Base-by-base conservation (phyloP, 1,284 basidiomycete species). In the Ustilago hordei region DNA sequence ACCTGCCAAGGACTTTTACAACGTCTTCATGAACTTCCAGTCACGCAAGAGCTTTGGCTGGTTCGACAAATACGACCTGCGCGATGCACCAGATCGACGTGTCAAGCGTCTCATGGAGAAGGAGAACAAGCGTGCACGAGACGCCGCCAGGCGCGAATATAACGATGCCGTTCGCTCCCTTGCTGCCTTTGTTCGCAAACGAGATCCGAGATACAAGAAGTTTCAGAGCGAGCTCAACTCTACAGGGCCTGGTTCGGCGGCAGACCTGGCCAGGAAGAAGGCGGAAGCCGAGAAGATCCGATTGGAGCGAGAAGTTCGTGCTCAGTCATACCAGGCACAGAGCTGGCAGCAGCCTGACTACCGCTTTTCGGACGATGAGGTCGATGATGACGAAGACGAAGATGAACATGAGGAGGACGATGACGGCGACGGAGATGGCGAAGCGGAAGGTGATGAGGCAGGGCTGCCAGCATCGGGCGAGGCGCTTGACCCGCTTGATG, bases 61-160 rank as follows among this genome's bases (percentile, higher is more conserved):
- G 95, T 89, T 89, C 63, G 94, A 95, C 73, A 89, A 91, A 80
- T 97, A 94, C 91, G 92, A 95, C 83, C 74, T 91, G 2, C 88
- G 90, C 17, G 92, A 95, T 68, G 95, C 95, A 2, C 93, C 94
- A 11, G 95, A 97, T 86, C 89, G 96, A 28, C 90, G 92, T 50
- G 90, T 93, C 52, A 90, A 95, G 81, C 90, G 72, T 73, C 82
- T 95, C 43, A 95, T 99, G 92, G 97, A 99, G 86, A 93, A 92
- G 83, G 97, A 98, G 80, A 99, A 99, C 87, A 95, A 94, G 87
- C 95, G 95, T 80, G 90, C 91, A 8, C 90, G 95, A 15, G 94
- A 97, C 45, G 92, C 93, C 48, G 92, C 93, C 7, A 89, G 93
- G 43, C 91, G 91, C 83, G 96, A 99, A 78, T 99, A 97, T 86